Percentiles rank a stretch among this genome's conserved stretches.
These are phyloP conservation scores for Microdochium nivale DNA, from an alignment of 2,329 filamentous ascomycete genomes.

Conservation along the genomic window DNA sequence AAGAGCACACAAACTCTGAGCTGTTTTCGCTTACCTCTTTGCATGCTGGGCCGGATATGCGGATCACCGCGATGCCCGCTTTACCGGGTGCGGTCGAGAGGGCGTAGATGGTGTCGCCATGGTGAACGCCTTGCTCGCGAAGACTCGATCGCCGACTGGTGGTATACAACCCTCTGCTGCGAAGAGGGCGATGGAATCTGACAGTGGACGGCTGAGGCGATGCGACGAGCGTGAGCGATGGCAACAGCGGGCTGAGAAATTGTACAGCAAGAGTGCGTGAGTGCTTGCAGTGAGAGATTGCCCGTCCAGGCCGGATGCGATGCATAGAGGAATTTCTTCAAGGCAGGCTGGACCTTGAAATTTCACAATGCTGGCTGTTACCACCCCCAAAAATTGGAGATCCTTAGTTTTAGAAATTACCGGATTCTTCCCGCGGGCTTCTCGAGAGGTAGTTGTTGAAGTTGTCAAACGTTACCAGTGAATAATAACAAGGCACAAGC, in stretches of 20 bases:
- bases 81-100: slow-evolving; percentile 78
- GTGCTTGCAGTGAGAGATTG: neutral
- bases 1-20: slow-evolving; percentile 1
- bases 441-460: no score
- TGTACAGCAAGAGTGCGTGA: neutral
- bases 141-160: slow-evolving; percentile 1
- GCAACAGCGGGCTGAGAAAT: neutral
- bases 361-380: neutral
- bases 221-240: neutral
- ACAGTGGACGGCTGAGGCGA: neutral
- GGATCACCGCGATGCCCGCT: slow-evolving; percentile 84
- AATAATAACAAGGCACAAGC: no score
- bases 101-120: slow-evolving; percentile 74
- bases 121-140: slow-evolving; percentile 1
- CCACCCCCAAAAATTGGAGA: neutral
- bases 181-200: neutral
- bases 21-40: slow-evolving; percentile 19
- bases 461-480: no score
- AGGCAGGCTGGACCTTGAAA: neutral
- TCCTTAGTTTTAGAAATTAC: no score
- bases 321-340: neutral
- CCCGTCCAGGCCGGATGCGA: neutral
- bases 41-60: slow-evolving; percentile 75
- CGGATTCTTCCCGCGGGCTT: no score
- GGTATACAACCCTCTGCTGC: neutral